phyloP scores from a whole-genome alignment of 2,329 filamentous ascomycete genomes.

The Periconia sp. region DNA sequence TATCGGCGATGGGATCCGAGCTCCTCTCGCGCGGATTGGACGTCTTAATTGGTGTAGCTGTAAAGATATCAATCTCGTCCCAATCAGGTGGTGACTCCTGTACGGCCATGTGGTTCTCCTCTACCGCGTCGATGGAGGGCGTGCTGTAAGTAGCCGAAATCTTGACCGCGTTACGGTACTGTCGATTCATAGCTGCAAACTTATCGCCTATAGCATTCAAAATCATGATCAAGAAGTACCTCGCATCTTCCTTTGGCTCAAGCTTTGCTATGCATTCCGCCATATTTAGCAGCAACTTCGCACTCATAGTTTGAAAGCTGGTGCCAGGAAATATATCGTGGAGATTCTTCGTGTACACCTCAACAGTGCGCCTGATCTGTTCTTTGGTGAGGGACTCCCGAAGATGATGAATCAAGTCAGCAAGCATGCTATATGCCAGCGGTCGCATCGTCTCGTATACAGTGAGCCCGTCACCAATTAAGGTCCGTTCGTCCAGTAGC shows the following conservation, averaged over 20 bases:
- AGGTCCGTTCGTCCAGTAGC: conserved; percentile 87
- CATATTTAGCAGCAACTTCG: conserved; percentile 96
- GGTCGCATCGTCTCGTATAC: conserved; percentile 97
- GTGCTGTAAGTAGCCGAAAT: conserved; percentile 78
- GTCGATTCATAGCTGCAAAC: conserved; percentile 96
- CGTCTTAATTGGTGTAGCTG: conserved; percentile 93
- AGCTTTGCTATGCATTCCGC: conserved; percentile 96
- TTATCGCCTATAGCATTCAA: conserved; percentile 98
- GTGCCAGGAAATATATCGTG: conserved; percentile 96
- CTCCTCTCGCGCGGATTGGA: conserved; percentile 88
- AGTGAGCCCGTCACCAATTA: conserved; percentile 94
- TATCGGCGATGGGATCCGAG: conserved; percentile 90
- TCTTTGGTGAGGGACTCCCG: conserved; percentile 85
- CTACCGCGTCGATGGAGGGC: conserved; percentile 66
- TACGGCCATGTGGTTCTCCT: conserved; percentile 85
- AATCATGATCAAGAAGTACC: conserved; percentile 96
- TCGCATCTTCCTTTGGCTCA: conserved; percentile 89
- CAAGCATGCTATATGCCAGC: conserved; percentile 96
- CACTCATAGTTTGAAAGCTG: conserved; percentile 99
- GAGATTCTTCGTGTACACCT: conserved; percentile 95
- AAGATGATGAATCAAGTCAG: conserved; percentile 96
- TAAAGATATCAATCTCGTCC: conserved; percentile 98
- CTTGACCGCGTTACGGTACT: conserved; percentile 94
- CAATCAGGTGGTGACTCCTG: conserved; percentile 84
- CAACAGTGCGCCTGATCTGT: conserved; percentile 93